A percentile compares a stretch with the other conserved stretches of the same genome.
Conservation (phyloP, 202 grass and related monocot genomes). For the Elaeis oleifera region DNA sequence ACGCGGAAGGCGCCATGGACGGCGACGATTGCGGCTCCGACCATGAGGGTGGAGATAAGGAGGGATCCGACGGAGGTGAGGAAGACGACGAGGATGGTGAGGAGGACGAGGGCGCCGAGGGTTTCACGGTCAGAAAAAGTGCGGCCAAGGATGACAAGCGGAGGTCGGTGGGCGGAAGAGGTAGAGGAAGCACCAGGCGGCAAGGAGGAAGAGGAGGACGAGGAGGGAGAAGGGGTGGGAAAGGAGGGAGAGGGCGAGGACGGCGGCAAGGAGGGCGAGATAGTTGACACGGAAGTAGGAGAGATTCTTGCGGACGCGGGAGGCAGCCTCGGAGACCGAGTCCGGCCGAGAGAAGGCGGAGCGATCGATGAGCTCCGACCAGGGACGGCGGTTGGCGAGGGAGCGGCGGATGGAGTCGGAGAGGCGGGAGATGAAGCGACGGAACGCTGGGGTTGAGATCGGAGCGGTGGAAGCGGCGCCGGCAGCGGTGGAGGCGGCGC, state of each 20-base stretch:
- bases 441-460: background rate
- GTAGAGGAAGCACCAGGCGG: constrained; percentile 6
- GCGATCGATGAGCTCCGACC: background rate
- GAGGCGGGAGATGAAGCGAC: constrained; percentile 1
- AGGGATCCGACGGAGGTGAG: constrained; percentile 6
- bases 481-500: background rate
- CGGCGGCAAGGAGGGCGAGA: background rate
- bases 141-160: constrained; percentile 4
- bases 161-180: constrained; percentile 5
- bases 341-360: constrained; percentile 4
- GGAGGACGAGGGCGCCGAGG: constrained; percentile 2
- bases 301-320: constrained; percentile 4
- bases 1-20: constrained; percentile 11
- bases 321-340: background rate
- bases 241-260: constrained; percentile 11
- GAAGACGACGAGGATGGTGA: constrained; percentile 4
- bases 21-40: background rate
- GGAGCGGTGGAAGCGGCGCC: background rate
- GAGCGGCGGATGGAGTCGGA: background rate
- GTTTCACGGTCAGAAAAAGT: constrained; percentile 6
- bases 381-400: constrained; percentile 1
- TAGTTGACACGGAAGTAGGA: constrained; percentile 14
- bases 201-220: constrained; percentile 5
- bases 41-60: background rate
- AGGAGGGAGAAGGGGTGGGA: constrained; percentile 13